Conservation (phyloP, 2,329 filamentous ascomycete genomes). For the Coleophoma crateriformis region DNA sequence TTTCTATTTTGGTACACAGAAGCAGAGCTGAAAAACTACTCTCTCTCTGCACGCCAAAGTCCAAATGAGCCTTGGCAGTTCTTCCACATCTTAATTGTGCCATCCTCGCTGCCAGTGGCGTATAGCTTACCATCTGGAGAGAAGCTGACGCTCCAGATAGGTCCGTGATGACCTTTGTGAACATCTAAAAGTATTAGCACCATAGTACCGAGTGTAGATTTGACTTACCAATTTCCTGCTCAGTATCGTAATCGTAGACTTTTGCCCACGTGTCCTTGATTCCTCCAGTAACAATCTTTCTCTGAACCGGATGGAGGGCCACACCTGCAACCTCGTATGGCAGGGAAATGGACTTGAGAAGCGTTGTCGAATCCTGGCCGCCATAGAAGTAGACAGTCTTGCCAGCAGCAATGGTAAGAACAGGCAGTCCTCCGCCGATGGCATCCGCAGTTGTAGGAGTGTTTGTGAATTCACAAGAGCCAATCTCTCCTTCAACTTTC, state of each 20-base stretch:
- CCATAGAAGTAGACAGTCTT: constrained; percentile 93
- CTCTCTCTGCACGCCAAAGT: constrained; percentile 40
- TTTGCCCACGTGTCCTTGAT: constrained; percentile 95
- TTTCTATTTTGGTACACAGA: too few relatives aligned
- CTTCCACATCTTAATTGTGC: constrained; percentile 90
- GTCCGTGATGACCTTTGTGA: constrained; percentile 94
- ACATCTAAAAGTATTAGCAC: constrained; percentile 53
- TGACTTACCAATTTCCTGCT: constrained; percentile 65
- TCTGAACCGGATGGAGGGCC: constrained; percentile 73
- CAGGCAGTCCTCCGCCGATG: constrained; percentile 61
- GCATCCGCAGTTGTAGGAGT: constrained; percentile 55
- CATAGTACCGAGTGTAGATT: not conserved
- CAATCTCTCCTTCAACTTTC: constrained; percentile 77
- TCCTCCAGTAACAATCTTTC: constrained; percentile 84
- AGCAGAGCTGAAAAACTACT: constrained; percentile 1
- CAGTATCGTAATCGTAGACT: constrained; percentile 83
- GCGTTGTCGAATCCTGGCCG: constrained; percentile 60
- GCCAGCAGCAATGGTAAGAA: constrained; percentile 88
- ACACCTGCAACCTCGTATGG: constrained; percentile 87
- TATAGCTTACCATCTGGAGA: constrained; percentile 95
- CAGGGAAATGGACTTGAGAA: constrained; percentile 75
- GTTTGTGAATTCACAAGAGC: constrained; percentile 83
- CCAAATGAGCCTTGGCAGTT: constrained; percentile 62
- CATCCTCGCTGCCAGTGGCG: constrained; percentile 93
- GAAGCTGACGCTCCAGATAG: constrained; percentile 93